Evolutionary conservation across 2,329 filamentous ascomycete genomes (phyloP), one percentile per base, ranked within the genome.

Genomic region (Aspergillus sp.): DNA sequence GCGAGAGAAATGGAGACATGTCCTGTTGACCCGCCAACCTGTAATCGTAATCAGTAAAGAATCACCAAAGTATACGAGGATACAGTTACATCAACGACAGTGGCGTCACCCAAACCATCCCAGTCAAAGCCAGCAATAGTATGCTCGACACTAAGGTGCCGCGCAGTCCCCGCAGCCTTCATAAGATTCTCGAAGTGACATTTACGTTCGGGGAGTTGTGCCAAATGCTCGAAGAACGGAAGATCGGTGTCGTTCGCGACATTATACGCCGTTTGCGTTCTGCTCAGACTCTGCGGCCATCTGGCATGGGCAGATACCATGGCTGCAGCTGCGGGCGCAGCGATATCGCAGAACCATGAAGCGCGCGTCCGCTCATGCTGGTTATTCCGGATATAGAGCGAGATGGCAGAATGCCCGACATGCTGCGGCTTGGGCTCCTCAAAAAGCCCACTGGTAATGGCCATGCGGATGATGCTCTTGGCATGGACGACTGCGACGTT

Each of bases 361-460:
- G 84, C 74, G 81, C 83, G 86, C 59, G 80, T 79, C 48, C 77
- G 74, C 22, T 56, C 47, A 13, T 15, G 26, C 4, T 48, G 32
- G 12, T 61, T 53, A 3, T 24, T 53, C n/a, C 38, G 53, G 2
- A 87, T 74, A 3, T 79, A 67, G 4, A 76, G 77, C 1, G 83
- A 86, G 1, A 78, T 76, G 1, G 82, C 79, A 3, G 82, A 85
- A 66, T 87, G 85, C 4, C 78, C 78, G 58, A 87, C 79, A 2
- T 77, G 59, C 1, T 80, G 79, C 0, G 80, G 79, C 3, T 67
- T 66, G 0, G 80, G 77, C 62, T 87, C 84, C 41, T 73, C 66
- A 68, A 87, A 85, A 57, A 87, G 76, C 9, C 74, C 71, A 61
- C 80, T 81, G 11, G 83, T 85, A 77, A 86, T 85, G 41, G 79